Evolutionary conservation across 352 stramenopile genomes (phyloP), one percentile per base, ranked within the genome.

Genomic region (Thalassiosira livingstoniorum): DNA sequence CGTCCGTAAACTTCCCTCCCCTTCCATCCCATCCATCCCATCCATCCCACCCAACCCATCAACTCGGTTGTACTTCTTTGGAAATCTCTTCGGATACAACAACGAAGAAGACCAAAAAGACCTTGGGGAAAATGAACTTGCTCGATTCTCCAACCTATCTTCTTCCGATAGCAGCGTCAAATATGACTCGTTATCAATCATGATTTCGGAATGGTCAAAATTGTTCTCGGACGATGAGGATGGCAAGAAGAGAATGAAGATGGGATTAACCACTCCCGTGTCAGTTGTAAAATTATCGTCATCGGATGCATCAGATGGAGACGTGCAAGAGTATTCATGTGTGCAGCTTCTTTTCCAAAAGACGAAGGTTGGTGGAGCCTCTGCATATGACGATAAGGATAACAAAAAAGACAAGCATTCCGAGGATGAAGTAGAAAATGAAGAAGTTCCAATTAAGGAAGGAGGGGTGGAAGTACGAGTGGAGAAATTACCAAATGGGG

Each of bases 231-330:
- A 72, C 25, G 64, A 63, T 54, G 57, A 37, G 23, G 27, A 43
- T 21, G 47, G n/a, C 47, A 29, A 5, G 21, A 27, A 15, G 10
- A 61, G 31, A 31, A 75, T 69, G 23, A 55, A 32, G 4, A 87
- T 83, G 35, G 66, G 66, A 29, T 55, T 87, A 25, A 87, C 80
- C n/a, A 87, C 80, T 55, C 68, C 74, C 15, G 75, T 87, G 31
- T n/a, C 45, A 34, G 34, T 87, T 2, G 42, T 77, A 35, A 25
- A 55, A 29, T 76, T 67, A 29, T 32, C 37, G 4, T 29, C 3
- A 35, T 21, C n/a, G 55, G 32, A n/a, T 39, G 27, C 13, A 7
- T 39, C 51, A 10, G 37, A 74, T 2, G 27, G 58, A 2, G 39
- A 74, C 43, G 63, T 61, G n/a, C n/a, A 23, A 27, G 23, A 54